A percentile compares a stretch with the other conserved stretches of the same genome.
Evolutionary conservation across 2,329 filamentous ascomycete species (phyloP).

Genomic region (Metarhizium humberi): DNA sequence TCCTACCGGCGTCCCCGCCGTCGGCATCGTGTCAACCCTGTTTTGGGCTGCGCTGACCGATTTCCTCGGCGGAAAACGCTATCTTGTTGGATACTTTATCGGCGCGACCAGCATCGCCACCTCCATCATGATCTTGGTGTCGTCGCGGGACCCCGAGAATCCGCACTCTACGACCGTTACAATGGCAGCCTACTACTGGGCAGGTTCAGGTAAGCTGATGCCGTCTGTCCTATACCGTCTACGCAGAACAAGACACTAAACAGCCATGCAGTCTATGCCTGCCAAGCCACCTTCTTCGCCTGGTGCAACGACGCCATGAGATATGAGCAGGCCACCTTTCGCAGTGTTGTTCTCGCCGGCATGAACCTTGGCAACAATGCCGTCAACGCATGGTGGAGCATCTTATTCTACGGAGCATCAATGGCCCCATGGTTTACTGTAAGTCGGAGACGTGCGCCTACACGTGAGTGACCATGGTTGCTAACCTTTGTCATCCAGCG

Average conservation of each 20-base stretch:
- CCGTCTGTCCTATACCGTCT: neutral
- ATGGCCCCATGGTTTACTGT: constrained; percentile 58
- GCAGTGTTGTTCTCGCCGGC: constrained; percentile 58
- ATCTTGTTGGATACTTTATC: constrained; percentile 59
- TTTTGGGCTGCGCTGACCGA: constrained; percentile 65
- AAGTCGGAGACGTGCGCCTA: constrained; percentile 19
- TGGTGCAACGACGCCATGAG: constrained; percentile 66
- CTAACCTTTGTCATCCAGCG: constrained; percentile 26
- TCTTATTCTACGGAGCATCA: constrained; percentile 59
- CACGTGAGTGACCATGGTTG: neutral
- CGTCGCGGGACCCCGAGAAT: constrained; percentile 30
- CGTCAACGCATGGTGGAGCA: constrained; percentile 65
- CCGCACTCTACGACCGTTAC: constrained; percentile 38
- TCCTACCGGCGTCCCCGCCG: constrained; percentile 45
- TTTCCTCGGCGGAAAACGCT: constrained; percentile 51
- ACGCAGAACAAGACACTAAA: neutral
- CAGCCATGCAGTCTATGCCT: constrained; percentile 47
- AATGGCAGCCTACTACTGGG: constrained; percentile 62
- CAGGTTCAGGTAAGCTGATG: constrained; percentile 33
- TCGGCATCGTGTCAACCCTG: constrained; percentile 50
- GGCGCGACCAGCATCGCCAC: constrained; percentile 54
- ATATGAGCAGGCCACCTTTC: constrained; percentile 51
- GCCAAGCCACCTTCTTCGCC: constrained; percentile 66
- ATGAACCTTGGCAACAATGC: constrained; percentile 64
- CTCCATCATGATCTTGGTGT: constrained; percentile 50